Evolutionary conservation across 2,329 filamentous ascomycete genomes (phyloP), one percentile per base, ranked within the genome.

Genomic region (Diaporthe humulicola): DNA sequence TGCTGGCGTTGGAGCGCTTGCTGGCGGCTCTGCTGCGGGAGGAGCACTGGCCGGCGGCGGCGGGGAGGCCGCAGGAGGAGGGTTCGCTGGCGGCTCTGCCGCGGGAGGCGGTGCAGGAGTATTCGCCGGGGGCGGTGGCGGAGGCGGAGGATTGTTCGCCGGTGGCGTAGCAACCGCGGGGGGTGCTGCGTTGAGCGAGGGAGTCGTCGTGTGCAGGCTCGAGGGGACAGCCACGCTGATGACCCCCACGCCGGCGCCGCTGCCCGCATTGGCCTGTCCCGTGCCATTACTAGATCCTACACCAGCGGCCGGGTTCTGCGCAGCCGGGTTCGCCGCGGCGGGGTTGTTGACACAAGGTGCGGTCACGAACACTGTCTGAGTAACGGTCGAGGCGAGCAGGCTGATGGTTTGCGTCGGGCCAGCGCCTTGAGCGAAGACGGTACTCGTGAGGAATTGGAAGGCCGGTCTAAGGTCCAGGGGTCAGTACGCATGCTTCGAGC

Each of bases 391-490:
- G 12, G 79, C 79, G 19, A 82, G 76, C 28, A 83, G 81, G 6
- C 85, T 86, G 64, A 85, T 80, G 7, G 84, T 86, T 30, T 85
- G 79, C 30, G 83, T 84, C 22, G 77, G 73, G 19, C 75, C 61
- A 17, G 75, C 10, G 28, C 83, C 83, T 30, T 78, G 79, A 8
- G 73, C 79, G 66, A 80, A 83, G 36, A 84, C 79, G 7, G 83
- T 85, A 10, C 78, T 81, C 25, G 83, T 84, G n/a, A 85, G 75
- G 77, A 84, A 82, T 7, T 83, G 82, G 64, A 75, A 70, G 12
- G 48, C 56, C 5, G 30, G 28, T 50, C 70, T 72, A 17, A n/a
- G 22, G 3, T 19, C 12, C 19, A 22, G 9, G 30, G n/a, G 33
- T 38, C 42, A 48, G 45, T 67, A 30, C 25, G 36, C 15, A 30